Evolutionary conservation across 2,329 filamentous ascomycete genomes (phyloP).

Genomic region (Tolypocladium guangdongense): DNA sequence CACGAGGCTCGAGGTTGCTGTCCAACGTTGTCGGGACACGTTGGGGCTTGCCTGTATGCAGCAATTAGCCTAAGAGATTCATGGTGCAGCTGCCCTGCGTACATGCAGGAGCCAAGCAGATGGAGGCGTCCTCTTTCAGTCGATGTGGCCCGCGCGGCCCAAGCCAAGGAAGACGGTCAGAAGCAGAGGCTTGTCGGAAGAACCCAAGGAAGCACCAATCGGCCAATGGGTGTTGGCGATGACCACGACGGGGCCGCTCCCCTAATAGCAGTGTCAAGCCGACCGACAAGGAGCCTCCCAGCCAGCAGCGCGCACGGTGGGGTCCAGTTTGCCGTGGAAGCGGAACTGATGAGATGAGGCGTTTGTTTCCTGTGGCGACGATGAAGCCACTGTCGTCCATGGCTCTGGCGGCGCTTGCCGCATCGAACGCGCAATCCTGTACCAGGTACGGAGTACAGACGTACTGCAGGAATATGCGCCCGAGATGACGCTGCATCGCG

Average conservation of each 20-base stretch:
- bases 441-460: no score
- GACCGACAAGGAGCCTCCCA: no score
- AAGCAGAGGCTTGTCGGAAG: constrained; percentile 3
- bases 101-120: background rate
- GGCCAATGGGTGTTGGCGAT: background rate
- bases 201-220: background rate
- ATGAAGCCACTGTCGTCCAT: background rate
- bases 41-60: background rate
- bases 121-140: background rate
- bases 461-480: no score
- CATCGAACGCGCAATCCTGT: no score
- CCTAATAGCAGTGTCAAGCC: no score
- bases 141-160: background rate
- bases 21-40: background rate
- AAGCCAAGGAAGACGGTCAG: background rate
- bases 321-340: no score
- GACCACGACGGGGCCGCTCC: background rate
- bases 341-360: background rate
- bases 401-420: no score
- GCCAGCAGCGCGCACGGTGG: no score
- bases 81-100: background rate
- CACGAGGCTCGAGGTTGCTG: background rate
- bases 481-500: background rate
- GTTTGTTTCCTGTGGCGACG: background rate
- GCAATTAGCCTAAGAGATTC: background rate